Base-by-base conservation (phyloP, 495 filamentous ascomycete species). In the Hypoxylon perforatum region DNA sequence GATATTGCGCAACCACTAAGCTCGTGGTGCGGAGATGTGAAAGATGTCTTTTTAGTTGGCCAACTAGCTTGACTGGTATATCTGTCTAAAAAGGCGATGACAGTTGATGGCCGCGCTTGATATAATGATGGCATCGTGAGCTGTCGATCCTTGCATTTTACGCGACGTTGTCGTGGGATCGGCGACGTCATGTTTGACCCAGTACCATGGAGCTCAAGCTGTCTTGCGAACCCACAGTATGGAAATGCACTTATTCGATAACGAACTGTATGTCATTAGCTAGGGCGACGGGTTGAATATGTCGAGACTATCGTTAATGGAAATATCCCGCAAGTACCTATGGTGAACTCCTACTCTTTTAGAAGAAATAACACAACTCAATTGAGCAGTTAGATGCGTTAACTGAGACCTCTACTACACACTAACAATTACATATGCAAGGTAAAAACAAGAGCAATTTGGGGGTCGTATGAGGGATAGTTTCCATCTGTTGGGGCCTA, bases 181-280 rank as follows among this genome's bases (percentile, higher is more conserved):
- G 59, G 49, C 48, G 41, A 68, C 65, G 65, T 68, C 59, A 68
- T 63, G 41, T 28, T 33, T 41, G 54, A 68, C 55, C 59, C 54
- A 52, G 44, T 52, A 22, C 65, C 65, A 33, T 10, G 30, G 33
- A 59, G 59, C 41, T 62, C 59, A 46, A 41, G 50, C 53, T 39
- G 49, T 65, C 21, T 15, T 25, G 25, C 4, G 42, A 57, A 59
- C 49, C 46, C 52, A 45, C 39, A 52, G 28, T 39, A 47, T 58
- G 18, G 21, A 60, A 44, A 18, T 48, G 22, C 35, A 59, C 18
- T 33, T 9, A 33, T 33, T 33, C 30, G 7, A 10, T 10, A 28
- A 28, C 25, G 8, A 28, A 28, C 8, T 28, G n/a, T 8, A 28
- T 28, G 25, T 28, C 8, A 8, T 3, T 8, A 28, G 25, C 25